Conservation (phyloP, 1,284 basidiomycete genomes). For the Calocybe gambosa region DNA sequence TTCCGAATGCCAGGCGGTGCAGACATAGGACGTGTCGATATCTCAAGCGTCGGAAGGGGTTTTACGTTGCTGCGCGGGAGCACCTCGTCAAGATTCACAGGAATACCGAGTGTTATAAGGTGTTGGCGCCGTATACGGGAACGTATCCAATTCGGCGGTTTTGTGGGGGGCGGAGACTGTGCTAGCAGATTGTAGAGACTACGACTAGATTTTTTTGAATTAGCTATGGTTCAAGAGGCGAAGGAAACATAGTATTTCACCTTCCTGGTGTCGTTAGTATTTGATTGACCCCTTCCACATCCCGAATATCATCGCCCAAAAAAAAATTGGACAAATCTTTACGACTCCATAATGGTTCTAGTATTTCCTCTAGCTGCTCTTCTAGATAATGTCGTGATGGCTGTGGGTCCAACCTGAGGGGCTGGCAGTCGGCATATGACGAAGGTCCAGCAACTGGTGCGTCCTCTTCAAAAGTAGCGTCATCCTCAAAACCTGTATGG, state of each 20-base stretch:
- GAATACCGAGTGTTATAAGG: conserved; percentile 84
- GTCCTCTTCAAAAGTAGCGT: conserved; percentile 36
- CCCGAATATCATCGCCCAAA: conserved; percentile 69
- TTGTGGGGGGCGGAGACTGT: conserved; percentile 58
- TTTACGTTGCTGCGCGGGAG: conserved; percentile 68
- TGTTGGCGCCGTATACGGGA: conserved; percentile 85
- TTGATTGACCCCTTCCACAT: conserved; percentile 75
- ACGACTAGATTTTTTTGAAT: conserved; percentile 48
- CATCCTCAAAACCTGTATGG: conserved; percentile 33
- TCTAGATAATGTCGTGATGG: conserved; percentile 53
- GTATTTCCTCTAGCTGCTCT: conserved; percentile 56
- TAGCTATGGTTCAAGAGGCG: conserved; percentile 9
- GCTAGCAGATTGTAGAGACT: conserved; percentile 66
- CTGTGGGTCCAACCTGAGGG: conserved; percentile 60
- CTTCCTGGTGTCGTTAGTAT: conserved; percentile 69
- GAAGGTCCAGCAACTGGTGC: conserved; percentile 38
- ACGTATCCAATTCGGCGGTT: conserved; percentile 87
- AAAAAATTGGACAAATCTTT: conserved; percentile 45
- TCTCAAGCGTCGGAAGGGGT: conserved; percentile 72
- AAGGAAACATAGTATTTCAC: conserved; percentile 31
- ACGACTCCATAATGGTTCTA: conserved; percentile 58
- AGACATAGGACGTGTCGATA: conserved; percentile 76
- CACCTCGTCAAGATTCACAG: conserved; percentile 90
- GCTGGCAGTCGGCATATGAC: conserved; percentile 44
- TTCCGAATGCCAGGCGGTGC: conserved; percentile 62